These are phyloP conservation scores for Boletus rubroflammeus DNA, from an alignment of 768 basidiomycete genomes.

Conservation along the genomic window DNA sequence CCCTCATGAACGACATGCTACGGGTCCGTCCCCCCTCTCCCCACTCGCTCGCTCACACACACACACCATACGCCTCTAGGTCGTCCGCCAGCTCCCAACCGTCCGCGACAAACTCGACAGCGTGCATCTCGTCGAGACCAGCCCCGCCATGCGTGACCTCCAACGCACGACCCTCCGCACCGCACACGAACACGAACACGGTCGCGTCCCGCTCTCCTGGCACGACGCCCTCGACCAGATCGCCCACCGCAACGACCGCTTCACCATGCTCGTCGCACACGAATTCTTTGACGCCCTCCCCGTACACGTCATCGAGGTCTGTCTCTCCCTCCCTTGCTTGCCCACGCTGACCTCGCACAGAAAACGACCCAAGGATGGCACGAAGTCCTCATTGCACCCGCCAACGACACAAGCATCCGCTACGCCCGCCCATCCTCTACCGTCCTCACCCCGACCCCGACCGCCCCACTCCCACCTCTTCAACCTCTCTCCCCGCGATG, in stretches of 20 bases:
- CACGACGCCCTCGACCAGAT: conserved; percentile 71
- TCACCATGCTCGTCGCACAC: conserved; percentile 88
- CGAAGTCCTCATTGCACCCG: conserved; percentile 69
- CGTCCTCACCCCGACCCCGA: conserved; percentile 6
- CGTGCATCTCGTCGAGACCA: conserved; percentile 83
- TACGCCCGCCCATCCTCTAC: conserved; percentile 23
- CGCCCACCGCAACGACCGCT: conserved; percentile 43
- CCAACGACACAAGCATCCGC: conserved; percentile 37
- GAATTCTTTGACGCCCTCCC: conserved; percentile 98
- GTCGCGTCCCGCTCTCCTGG: conserved; percentile 56
- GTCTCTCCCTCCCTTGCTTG: conserved; percentile 6
- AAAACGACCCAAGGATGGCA: conserved; percentile 80
- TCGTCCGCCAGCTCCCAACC: conserved; percentile 46
- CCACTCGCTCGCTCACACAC: not conserved
- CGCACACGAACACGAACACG: conserved; percentile 17
- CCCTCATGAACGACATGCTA: conserved; percentile 85
- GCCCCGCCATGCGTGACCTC: conserved; percentile 56
- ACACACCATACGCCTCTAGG: conserved; percentile 33
- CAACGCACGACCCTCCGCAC: conserved; percentile 53
- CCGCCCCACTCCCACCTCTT: not conserved
- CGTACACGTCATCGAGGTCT: conserved; percentile 82
- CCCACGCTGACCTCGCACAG: conserved; percentile 36
- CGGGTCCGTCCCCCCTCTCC: conserved; percentile 48
- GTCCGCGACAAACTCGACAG: conserved; percentile 34
- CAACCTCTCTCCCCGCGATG: conserved; percentile 38